Evolutionary conservation across 2,329 filamentous ascomycete genomes (phyloP).

Genomic region (Botrytis aclada): DNA sequence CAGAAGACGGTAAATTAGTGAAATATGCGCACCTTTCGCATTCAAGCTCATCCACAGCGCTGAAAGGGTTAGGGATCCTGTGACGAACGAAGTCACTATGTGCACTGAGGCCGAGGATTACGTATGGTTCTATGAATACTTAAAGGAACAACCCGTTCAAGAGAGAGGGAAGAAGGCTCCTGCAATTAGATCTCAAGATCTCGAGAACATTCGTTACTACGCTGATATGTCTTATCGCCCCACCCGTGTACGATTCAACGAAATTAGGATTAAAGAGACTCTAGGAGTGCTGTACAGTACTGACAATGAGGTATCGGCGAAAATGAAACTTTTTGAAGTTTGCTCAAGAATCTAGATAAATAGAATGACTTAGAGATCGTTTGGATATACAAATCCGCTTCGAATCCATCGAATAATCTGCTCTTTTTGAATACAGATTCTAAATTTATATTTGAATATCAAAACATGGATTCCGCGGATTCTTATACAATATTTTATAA

Average conservation of each 20-base stretch:
- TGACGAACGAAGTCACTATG: background rate
- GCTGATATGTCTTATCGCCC: background rate
- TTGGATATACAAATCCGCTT: too few relatives aligned
- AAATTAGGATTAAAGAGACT: background rate
- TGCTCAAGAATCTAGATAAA: background rate
- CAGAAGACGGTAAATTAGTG: background rate
- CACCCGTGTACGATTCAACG: background rate
- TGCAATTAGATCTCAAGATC: background rate
- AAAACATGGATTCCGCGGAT: too few relatives aligned
- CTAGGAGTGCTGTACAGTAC: background rate
- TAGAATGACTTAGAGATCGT: too few relatives aligned
- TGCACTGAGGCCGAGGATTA: background rate
- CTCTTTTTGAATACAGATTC: too few relatives aligned
- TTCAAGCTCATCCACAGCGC: background rate
- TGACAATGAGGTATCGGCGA: background rate
- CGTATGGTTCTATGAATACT: background rate
- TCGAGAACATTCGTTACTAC: background rate
- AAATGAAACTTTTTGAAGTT: background rate
- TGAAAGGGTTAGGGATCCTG: background rate
- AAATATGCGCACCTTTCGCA: background rate
- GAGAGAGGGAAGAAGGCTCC: background rate
- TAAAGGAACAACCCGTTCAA: too few relatives aligned
- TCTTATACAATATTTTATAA: too few relatives aligned
- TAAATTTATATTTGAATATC: too few relatives aligned
- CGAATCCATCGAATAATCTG: too few relatives aligned